These are phyloP conservation scores for Prunus armeniaca DNA, from an alignment of 306 rosid genomes.

Conservation along the genomic window DNA sequence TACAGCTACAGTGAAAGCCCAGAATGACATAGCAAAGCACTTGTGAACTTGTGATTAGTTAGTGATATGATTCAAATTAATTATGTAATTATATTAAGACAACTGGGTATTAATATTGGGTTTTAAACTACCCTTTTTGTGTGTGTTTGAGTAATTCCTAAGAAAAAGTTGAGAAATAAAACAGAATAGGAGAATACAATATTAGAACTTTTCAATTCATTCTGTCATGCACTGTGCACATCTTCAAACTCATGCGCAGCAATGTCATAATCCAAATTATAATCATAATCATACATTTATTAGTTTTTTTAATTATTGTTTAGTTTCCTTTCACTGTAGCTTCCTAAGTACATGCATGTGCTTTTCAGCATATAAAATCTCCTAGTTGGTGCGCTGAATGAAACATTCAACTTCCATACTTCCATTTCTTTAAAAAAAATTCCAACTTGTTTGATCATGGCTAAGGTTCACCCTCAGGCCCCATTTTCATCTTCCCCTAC, in stretches of 20 bases:
- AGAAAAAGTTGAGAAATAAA: not conserved
- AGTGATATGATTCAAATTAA: constrained; percentile 23
- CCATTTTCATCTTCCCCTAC: constrained; percentile 25
- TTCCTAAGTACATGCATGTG: not conserved
- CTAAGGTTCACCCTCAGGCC: constrained; percentile 48
- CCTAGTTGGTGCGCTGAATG: constrained; percentile 6
- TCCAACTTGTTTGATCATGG: constrained; percentile 24
- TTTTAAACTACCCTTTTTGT: not conserved
- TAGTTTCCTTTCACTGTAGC: not conserved
- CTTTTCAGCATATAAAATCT: constrained; percentile 22
- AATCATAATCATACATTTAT: not conserved
- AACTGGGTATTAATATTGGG: not conserved
- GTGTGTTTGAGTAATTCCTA: not conserved
- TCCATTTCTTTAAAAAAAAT: not conserved
- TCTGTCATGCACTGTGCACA: not conserved
- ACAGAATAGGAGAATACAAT: not conserved
- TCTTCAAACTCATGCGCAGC: not conserved
- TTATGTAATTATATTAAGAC: not conserved
- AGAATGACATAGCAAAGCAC: constrained; percentile 1
- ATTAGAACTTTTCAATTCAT: not conserved
- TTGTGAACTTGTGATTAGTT: not conserved
- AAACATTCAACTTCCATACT: not conserved
- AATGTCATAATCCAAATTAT: not conserved
- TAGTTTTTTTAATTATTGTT: not conserved
- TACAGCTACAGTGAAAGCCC: constrained; percentile 11